Evolutionary conservation across 345 rosid genomes (phyloP).

Genomic region (Sapria himalayana): DNA sequence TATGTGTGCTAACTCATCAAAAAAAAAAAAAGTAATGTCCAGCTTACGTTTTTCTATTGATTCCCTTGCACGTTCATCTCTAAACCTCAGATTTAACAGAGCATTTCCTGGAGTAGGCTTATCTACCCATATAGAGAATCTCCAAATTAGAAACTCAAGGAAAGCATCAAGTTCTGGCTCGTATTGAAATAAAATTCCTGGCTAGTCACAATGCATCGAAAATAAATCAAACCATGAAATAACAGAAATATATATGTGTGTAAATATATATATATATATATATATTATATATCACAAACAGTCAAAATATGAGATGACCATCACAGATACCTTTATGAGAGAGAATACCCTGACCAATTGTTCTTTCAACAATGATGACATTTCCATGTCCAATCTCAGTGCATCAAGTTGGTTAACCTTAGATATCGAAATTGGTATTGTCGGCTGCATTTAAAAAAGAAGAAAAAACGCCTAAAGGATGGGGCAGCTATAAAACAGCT

Average conservation of each 20-base stretch:
- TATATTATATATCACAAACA: too few relatives aligned
- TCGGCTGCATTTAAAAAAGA: too few relatives aligned
- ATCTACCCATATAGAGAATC: constrained; percentile 97
- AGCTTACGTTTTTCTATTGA: constrained; percentile 31
- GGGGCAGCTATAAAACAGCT: too few relatives aligned
- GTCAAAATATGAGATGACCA: too few relatives aligned
- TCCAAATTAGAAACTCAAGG: constrained; percentile 98
- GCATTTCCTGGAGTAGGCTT: constrained; percentile 97
- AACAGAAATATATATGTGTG: constrained; percentile 12
- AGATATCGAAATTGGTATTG: constrained; percentile 49
- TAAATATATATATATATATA: too few relatives aligned
- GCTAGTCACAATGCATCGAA: constrained; percentile 45
- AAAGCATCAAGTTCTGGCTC: constrained; percentile 99
- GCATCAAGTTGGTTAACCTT: constrained; percentile 97
- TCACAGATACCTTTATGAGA: constrained; percentile 46
- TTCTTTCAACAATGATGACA: constrained; percentile 94
- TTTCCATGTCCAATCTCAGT: constrained; percentile 74
- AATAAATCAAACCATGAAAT: too few relatives aligned
- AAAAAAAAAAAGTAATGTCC: constrained; percentile 8
- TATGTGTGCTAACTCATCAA: too few relatives aligned
- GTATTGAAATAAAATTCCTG: constrained; percentile 96
- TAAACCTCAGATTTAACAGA: constrained; percentile 75
- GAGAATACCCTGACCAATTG: constrained; percentile 89
- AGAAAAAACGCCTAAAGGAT: too few relatives aligned
- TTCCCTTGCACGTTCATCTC: constrained; percentile 53